Conservation (phyloP, 495 filamentous ascomycete species). For the Tuber calosporum region DNA sequence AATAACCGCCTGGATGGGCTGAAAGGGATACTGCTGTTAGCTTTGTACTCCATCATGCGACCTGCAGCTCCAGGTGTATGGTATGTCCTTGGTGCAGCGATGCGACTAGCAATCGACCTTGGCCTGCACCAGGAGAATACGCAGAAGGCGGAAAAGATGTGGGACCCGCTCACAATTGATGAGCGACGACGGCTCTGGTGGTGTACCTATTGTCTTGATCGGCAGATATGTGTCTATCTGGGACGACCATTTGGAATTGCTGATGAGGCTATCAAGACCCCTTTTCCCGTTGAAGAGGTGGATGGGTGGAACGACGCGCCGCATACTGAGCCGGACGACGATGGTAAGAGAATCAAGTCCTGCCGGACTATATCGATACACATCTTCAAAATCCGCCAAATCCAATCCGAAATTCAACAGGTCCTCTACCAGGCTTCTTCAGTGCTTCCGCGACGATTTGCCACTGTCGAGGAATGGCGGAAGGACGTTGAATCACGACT, state of each 20-base stretch:
- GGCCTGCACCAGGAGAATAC: conserved; percentile 49
- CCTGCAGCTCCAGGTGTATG: conserved; percentile 50
- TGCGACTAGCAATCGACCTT: conserved; percentile 49
- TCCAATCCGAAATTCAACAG: conserved; percentile 43
- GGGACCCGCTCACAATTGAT: conserved; percentile 45
- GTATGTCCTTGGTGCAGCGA: conserved; percentile 49
- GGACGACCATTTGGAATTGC: conserved; percentile 49
- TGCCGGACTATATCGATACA: conserved; percentile 48
- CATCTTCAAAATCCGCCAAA: conserved; percentile 48
- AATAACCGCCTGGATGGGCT: conserved; percentile 41
- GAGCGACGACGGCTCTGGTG: conserved; percentile 51
- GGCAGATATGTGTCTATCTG: conserved; percentile 49
- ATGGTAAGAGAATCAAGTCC: conserved; percentile 37
- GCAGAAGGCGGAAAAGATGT: conserved; percentile 29
- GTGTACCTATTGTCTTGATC: conserved; percentile 52
- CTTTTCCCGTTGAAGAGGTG: conserved; percentile 46
- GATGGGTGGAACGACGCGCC: conserved; percentile 47
- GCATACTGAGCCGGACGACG: conserved; percentile 36
- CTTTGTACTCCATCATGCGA: conserved; percentile 50
- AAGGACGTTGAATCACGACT: conserved; percentile 50
- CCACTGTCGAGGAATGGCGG: conserved; percentile 46
- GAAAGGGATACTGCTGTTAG: conserved; percentile 48
- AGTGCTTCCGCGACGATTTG: conserved; percentile 42
- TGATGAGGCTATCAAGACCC: conserved; percentile 49
- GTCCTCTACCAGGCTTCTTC: conserved; percentile 48